Evolutionary conservation across 176 grass and related monocot species (phyloP).

Genomic region (Oryza glumipatula): DNA sequence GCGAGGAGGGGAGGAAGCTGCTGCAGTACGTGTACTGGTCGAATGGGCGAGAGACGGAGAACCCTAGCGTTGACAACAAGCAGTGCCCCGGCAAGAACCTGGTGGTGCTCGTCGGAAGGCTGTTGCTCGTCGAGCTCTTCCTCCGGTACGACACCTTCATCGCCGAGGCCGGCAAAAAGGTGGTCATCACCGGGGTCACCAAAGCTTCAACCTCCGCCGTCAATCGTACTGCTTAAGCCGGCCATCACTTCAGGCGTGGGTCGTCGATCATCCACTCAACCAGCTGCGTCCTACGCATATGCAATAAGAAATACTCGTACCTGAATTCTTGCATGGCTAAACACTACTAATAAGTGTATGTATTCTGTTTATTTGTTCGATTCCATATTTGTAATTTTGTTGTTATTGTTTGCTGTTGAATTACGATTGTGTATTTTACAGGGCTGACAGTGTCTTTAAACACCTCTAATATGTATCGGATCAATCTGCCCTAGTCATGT

Average conservation of each 20-base stretch:
- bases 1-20: slow-evolving; percentile 62
- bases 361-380: neutral
- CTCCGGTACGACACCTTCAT: slow-evolving; percentile 79
- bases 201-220: slow-evolving; percentile 44
- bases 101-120: slow-evolving; percentile 66
- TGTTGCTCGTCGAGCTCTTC: slow-evolving; percentile 68
- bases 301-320: neutral
- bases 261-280: neutral
- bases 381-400: neutral
- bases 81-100: slow-evolving; percentile 78
- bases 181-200: slow-evolving; percentile 53
- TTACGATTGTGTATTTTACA: neutral
- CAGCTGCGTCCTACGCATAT: neutral
- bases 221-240: neutral
- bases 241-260: neutral
- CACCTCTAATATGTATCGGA: too few species aligned
- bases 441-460: too few species aligned
- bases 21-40: slow-evolving; percentile 78
- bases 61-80: slow-evolving; percentile 57
- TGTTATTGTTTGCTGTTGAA: neutral
- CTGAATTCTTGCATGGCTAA: neutral
- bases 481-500: too few species aligned
- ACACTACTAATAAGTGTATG: neutral
- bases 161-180: slow-evolving; percentile 39
- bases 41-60: slow-evolving; percentile 67